phyloP scores from a whole-genome alignment of 1,284 basidiomycete genomes.

The Tilletiopsis washingtonensis region DNA sequence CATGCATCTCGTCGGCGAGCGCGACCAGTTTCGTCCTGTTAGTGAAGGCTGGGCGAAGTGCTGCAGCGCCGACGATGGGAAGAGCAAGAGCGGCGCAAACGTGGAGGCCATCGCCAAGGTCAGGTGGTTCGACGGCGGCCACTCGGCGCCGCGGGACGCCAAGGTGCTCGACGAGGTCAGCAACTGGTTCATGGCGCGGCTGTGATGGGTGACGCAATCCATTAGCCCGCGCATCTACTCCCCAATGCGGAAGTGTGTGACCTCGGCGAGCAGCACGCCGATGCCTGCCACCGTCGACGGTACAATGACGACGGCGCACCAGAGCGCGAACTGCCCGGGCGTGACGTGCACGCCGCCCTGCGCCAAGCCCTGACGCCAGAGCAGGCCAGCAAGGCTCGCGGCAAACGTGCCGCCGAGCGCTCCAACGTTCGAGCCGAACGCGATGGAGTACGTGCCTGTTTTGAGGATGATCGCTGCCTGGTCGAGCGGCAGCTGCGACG shows the following conservation, averaged over 20 bases:
- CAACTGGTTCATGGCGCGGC: too few relatives aligned
- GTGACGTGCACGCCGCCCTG: conserved; percentile 70
- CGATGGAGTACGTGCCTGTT: conserved; percentile 57
- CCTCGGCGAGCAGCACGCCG: conserved; percentile 43
- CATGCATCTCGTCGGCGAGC: too few relatives aligned
- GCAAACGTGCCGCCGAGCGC: conserved; percentile 86
- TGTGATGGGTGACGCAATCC: too few relatives aligned
- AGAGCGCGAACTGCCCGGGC: conserved; percentile 61
- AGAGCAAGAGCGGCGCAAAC: too few relatives aligned
- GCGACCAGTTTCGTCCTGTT: too few relatives aligned
- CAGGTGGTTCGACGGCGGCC: too few relatives aligned
- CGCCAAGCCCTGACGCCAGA: conserved; percentile 72
- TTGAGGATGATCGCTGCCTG: conserved; percentile 24
- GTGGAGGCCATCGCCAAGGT: too few relatives aligned
- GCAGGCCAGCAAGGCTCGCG: conserved; percentile 77
- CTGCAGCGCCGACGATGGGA: too few relatives aligned
- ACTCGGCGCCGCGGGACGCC: too few relatives aligned
- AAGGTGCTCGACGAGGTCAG: too few relatives aligned
- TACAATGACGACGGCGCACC: conserved; percentile 57
- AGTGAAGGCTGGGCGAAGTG: too few relatives aligned
- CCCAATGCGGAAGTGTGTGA: conserved; percentile 19
- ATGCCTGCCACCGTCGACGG: conserved; percentile 38
- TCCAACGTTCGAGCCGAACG: conserved; percentile 78
- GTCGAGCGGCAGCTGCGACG: conserved; percentile 1
- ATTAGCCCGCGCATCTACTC: too few relatives aligned